Conservation (phyloP, 306 rosid genomes). For the Potentilla sterilis region DNA sequence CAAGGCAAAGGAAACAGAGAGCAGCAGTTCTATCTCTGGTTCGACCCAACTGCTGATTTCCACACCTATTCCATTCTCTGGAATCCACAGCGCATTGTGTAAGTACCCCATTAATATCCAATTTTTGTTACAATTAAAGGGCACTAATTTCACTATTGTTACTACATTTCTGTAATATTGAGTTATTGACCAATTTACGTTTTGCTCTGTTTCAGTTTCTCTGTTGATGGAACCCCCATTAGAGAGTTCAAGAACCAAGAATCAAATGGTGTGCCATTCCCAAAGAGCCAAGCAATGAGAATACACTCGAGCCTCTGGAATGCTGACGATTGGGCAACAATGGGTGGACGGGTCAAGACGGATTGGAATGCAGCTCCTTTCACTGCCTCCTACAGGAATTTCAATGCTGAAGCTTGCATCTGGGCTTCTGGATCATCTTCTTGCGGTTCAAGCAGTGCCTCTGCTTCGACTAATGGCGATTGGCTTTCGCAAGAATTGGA, state of each 20-base stretch:
- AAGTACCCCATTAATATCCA: conserved; percentile 12
- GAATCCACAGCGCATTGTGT: conserved; percentile 65
- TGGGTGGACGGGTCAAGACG: conserved; percentile 68
- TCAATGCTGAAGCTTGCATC: conserved; percentile 53
- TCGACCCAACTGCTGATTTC: conserved; percentile 64
- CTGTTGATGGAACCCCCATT: conserved; percentile 62
- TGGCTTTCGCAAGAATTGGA: conserved; percentile 55
- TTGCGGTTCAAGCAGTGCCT: conserved; percentile 30
- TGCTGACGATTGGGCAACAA: conserved; percentile 85
- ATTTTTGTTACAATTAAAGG: not conserved
- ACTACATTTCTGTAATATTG: not conserved
- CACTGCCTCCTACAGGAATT: conserved; percentile 54
- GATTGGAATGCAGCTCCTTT: conserved; percentile 67
- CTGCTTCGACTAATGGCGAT: not conserved
- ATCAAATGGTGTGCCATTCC: conserved; percentile 51
- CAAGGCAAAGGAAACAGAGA: conserved; percentile 71
- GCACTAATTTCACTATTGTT: not conserved
- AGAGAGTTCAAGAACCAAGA: conserved; percentile 76
- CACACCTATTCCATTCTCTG: conserved; percentile 71
- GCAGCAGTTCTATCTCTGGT: conserved; percentile 71
- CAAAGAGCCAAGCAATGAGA: conserved; percentile 56
- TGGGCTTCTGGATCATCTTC: conserved; percentile 42
- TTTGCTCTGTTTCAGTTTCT: conserved; percentile 40
- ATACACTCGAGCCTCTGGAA: conserved; percentile 67
- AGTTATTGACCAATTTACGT: not conserved